Evolutionary conservation across 2,329 filamentous ascomycete genomes (phyloP).

Genomic region (Berkeleyomyces basicola): DNA sequence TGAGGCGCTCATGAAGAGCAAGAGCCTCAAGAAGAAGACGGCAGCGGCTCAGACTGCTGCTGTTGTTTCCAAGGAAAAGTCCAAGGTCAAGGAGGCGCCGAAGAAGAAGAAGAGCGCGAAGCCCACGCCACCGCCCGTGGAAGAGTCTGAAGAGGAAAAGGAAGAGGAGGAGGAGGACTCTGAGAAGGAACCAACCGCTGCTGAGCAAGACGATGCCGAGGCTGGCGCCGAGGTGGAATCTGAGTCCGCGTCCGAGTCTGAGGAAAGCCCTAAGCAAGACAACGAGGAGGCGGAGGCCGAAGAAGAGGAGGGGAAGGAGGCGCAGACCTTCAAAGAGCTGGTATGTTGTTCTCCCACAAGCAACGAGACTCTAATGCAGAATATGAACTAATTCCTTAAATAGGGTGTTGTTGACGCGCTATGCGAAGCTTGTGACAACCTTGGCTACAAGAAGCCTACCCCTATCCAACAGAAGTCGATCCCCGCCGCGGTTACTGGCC

Average conservation of each 20-base stretch:
- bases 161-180: not conserved
- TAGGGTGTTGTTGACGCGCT: constrained; percentile 71
- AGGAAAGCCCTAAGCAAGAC: not conserved
- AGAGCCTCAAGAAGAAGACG: constrained; percentile 3
- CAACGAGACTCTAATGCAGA: constrained; percentile 13
- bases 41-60: not conserved
- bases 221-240: not conserved
- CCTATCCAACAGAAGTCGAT: constrained; percentile 80
- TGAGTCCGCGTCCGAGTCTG: constrained; percentile 11
- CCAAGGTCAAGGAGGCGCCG: not conserved
- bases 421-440: constrained; percentile 68
- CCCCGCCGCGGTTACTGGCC: constrained; percentile 58
- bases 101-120: constrained; percentile 6
- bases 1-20: constrained; percentile 5
- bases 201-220: not conserved
- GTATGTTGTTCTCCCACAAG: constrained; percentile 20
- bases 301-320: constrained; percentile 20
- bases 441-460: constrained; percentile 75
- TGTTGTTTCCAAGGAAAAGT: not conserved
- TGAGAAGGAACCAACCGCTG: not conserved
- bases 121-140: not conserved
- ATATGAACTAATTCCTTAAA: not conserved
- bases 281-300: constrained; percentile 1
- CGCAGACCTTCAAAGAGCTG: constrained; percentile 51
- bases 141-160: constrained; percentile 7